Evolutionary conservation across 768 basidiomycete genomes (phyloP).

Genomic region (Leccinum subtestaceum): DNA sequence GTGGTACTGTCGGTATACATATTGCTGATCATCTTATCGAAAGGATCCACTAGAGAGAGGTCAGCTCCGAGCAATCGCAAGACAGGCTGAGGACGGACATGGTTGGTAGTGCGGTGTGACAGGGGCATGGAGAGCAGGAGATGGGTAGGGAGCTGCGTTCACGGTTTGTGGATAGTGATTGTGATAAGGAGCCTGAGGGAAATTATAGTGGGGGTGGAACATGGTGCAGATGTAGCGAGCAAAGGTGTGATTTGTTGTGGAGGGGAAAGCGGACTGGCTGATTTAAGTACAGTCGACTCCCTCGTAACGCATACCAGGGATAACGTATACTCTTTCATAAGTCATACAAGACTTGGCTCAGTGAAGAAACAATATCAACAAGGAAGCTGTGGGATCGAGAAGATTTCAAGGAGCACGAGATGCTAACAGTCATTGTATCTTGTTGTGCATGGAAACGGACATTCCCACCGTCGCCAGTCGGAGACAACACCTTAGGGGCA

Average conservation of each 20-base stretch:
- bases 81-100: constrained; percentile 11
- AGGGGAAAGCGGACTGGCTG: background rate
- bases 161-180: background rate
- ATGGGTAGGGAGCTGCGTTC: background rate
- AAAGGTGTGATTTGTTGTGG: background rate
- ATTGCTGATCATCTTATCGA: constrained; percentile 5
- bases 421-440: constrained; percentile 5
- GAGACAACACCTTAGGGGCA: background rate
- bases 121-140: background rate
- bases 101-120: background rate
- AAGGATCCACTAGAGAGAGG: background rate
- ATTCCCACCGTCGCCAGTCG: background rate
- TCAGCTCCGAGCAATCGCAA: background rate
- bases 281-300: background rate
- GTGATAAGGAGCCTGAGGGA: background rate
- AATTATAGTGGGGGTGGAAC: background rate
- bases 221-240: constrained; percentile 4
- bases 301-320: no score
- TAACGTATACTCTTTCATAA: no score
- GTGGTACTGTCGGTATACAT: no score
- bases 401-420: background rate
- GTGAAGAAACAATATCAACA: background rate
- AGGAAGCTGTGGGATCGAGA: background rate
- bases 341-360: background rate
- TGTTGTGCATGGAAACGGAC: constrained; percentile 1